Evolutionary conservation across 2,329 filamentous ascomycete genomes (phyloP).

Genomic region (Cordyceps javanica): DNA sequence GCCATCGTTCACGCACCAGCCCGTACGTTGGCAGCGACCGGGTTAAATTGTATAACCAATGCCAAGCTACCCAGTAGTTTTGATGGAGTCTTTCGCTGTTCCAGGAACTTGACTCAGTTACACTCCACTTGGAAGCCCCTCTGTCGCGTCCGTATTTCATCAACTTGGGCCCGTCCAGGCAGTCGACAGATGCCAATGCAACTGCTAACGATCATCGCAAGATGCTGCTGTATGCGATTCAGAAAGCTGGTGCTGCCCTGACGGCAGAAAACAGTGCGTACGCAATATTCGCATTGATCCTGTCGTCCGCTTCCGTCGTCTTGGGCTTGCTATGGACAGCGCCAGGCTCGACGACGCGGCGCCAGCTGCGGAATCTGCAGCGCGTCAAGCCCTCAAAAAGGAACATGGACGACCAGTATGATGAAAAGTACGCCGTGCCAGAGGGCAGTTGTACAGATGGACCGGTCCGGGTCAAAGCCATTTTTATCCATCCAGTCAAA

Average conservation of each 20-base stretch:
- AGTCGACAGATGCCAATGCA: not conserved
- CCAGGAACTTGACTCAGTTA: not conserved
- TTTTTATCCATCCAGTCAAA: constrained; percentile 24
- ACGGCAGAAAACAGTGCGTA: not conserved
- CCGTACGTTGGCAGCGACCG: not conserved
- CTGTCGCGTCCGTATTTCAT: too few relatives aligned
- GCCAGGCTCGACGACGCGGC: not conserved
- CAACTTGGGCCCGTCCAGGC: too few relatives aligned
- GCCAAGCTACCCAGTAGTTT: too few relatives aligned
- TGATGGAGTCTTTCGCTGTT: not conserved
- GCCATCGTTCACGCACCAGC: not conserved
- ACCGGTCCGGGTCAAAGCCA: constrained; percentile 21
- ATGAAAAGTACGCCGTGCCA: constrained; percentile 14
- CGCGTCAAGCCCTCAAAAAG: constrained; percentile 17
- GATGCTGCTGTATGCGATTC: not conserved
- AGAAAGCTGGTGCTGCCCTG: not conserved
- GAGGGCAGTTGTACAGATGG: not conserved
- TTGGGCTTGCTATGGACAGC: not conserved
- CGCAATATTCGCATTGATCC: not conserved
- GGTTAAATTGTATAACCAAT: not conserved
- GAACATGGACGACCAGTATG: constrained; percentile 23
- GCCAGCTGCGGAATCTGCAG: constrained; percentile 12
- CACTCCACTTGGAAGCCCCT: not conserved
- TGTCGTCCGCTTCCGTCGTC: not conserved
- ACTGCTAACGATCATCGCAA: not conserved